Conservation (phyloP, 1,284 basidiomycete species). For the Caloboletus inedulis region DNA sequence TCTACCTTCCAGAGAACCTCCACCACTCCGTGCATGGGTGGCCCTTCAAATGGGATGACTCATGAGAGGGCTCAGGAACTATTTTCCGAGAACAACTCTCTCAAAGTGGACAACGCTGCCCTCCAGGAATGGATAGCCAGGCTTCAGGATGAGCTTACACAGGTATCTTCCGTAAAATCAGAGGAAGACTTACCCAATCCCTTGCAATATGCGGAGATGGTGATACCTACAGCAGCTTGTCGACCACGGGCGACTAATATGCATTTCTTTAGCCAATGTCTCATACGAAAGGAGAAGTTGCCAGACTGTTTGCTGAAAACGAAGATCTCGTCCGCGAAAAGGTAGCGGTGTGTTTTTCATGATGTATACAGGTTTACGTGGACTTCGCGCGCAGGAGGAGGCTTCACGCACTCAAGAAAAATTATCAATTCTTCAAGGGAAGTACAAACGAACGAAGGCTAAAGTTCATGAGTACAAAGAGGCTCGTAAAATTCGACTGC, state of each 20-base stretch:
- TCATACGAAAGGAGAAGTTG: slow-evolving; percentile 10
- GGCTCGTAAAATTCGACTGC: slow-evolving; percentile 14
- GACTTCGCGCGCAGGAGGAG: slow-evolving; percentile 10
- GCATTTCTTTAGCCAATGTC: slow-evolving; percentile 7
- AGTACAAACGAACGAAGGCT: slow-evolving; percentile 24
- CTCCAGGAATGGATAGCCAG: slow-evolving; percentile 14
- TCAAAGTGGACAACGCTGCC: slow-evolving; percentile 22
- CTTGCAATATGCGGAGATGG: slow-evolving; percentile 9
- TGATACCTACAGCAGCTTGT: not conserved
- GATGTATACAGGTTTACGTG: not conserved
- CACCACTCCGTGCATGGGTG: not conserved
- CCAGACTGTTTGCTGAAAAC: slow-evolving; percentile 15
- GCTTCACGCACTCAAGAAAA: slow-evolving; percentile 9
- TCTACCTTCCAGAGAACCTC: slow-evolving; percentile 11
- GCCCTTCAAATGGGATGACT: slow-evolving; percentile 1
- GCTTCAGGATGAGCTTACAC: slow-evolving; percentile 14
- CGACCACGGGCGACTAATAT: slow-evolving; percentile 3
- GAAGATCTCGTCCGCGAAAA: slow-evolving; percentile 19
- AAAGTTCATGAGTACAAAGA: slow-evolving; percentile 15
- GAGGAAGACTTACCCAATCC: slow-evolving; percentile 8
- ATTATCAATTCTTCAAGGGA: slow-evolving; percentile 19
- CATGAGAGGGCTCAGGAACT: slow-evolving; percentile 11
- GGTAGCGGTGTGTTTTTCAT: slow-evolving; percentile 6
- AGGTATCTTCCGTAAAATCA: slow-evolving; percentile 18
- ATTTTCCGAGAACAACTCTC: slow-evolving; percentile 15